Percentiles rank a stretch among this genome's conserved stretches.
These are phyloP conservation scores for Cladophialophora chaetospira DNA, from an alignment of 2,329 filamentous ascomycete genomes.

Conservation along the genomic window DNA sequence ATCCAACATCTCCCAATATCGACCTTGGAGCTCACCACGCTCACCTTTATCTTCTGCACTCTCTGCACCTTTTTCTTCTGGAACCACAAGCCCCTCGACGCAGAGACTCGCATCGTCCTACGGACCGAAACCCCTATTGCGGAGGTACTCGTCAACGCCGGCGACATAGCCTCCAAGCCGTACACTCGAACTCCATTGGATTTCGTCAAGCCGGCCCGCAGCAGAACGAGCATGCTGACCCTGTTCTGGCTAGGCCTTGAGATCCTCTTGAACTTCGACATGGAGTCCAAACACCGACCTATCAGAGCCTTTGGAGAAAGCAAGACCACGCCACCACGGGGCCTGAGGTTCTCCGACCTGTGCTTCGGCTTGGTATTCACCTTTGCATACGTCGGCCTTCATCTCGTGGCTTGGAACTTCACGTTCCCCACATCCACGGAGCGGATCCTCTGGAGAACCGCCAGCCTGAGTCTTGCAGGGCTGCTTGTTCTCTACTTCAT, in stretches of 20 bases:
- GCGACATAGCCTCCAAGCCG: conserved; percentile 23
- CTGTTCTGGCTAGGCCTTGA: conserved; percentile 8
- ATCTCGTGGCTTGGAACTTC: conserved; percentile 14
- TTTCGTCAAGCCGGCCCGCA: conserved; percentile 38
- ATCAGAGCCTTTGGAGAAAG: conserved; percentile 1
- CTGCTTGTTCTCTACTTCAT: neutral
- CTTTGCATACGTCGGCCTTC: neutral
- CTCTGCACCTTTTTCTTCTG: conserved; percentile 36
- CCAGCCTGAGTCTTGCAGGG: neutral
- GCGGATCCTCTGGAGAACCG: conserved; percentile 3
- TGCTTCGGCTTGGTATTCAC: neutral
- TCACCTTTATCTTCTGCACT: conserved; percentile 35
- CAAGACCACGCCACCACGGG: neutral
- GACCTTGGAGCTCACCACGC: conserved; percentile 35
- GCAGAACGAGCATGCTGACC: neutral
- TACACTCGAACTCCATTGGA: conserved; percentile 36
- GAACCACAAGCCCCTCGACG: conserved; percentile 37
- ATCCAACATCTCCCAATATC: conserved; percentile 32
- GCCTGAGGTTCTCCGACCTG: neutral
- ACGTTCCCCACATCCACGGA: neutral
- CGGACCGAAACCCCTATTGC: conserved; percentile 17
- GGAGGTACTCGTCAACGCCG: conserved; percentile 29
- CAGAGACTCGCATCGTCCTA: conserved; percentile 20
- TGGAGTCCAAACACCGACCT: neutral
- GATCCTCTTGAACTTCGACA: conserved; percentile 11